Percentiles rank a stretch among this genome's conserved stretches.
These are phyloP conservation scores for Lactifluus echinatus DNA, from an alignment of 768 basidiomycete species.

Conservation along the genomic window DNA sequence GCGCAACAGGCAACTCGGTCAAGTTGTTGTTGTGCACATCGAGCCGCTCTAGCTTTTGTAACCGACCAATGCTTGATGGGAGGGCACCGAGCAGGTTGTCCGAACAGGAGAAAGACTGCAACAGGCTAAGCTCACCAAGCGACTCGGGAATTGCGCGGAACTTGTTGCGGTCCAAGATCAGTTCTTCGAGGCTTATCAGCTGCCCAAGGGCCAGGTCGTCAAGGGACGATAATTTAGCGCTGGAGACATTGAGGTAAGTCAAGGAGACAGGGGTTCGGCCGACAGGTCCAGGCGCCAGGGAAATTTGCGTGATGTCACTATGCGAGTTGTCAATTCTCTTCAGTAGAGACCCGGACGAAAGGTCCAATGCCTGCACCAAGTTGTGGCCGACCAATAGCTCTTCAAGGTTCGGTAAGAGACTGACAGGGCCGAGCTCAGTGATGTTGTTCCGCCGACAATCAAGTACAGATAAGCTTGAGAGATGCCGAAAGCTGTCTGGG, in stretches of 20 bases:
- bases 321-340: slow-evolving; percentile 65
- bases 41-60: slow-evolving; percentile 65
- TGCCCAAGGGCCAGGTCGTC: slow-evolving; percentile 67
- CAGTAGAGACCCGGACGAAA: slow-evolving; percentile 61
- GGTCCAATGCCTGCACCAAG: slow-evolving; percentile 66
- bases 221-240: slow-evolving; percentile 79
- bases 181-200: slow-evolving; percentile 57
- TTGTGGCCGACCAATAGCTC: slow-evolving; percentile 77
- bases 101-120: slow-evolving; percentile 75
- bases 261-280: slow-evolving; percentile 44
- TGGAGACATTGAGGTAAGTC: slow-evolving; percentile 75
- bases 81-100: slow-evolving; percentile 79
- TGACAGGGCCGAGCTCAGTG: slow-evolving; percentile 60
- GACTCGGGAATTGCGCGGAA: slow-evolving; percentile 80
- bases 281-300: slow-evolving; percentile 44
- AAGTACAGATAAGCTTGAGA: slow-evolving; percentile 56
- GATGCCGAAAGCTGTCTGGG: slow-evolving; percentile 47
- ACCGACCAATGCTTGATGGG: slow-evolving; percentile 64
- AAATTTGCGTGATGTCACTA: slow-evolving; percentile 83
- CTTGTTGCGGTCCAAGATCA: slow-evolving; percentile 81
- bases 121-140: slow-evolving; percentile 60
- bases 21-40: slow-evolving; percentile 92
- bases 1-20: slow-evolving; percentile 55
- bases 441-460: slow-evolving; percentile 87
- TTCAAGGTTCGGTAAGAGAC: slow-evolving; percentile 60